Base-by-base conservation (phyloP, 306 rosid species). In the Sophora flavescens region DNA sequence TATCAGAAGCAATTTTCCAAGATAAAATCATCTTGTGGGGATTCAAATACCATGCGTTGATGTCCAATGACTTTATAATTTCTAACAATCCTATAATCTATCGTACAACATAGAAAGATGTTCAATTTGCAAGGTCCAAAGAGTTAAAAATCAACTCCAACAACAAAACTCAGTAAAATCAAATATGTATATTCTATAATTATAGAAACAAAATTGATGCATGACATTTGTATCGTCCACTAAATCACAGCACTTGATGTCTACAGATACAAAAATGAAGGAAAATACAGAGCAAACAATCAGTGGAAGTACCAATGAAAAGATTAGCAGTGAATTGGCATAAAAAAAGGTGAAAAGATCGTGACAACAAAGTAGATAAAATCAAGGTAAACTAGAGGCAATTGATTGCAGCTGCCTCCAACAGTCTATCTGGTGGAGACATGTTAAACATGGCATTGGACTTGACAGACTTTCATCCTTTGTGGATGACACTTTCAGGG, bases 361-460 rank as follows among this genome's bases (percentile, higher is more conserved):
- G 41, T 39, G 10, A 26, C 42, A 22, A 6, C 0, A 60, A 14
- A 11, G 72, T 42, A 61, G 57, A 48, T 15, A 33, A 65, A 41
- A 54, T 53, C 4, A 35, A 42, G 66, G 60, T 42, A 48, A 77
- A 10, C 36, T 41, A 32, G 54, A 16, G 41, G n/a, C 22, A 41
- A 76, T 15, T 38, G 54, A 64, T 54, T 54, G 74, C 12, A 18
- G 4, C 35, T 76, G 66, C 10, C 45, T 65, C 47, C 58, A 53
- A 65, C 14, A 26, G 45, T 76, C 53, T 39, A 33, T 76, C 65
- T 53, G 11, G 66, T 76, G 28, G 54, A 59, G 44, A 70, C 74
- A 42, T 17, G 42, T 10, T 71, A 42, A 53, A 70, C 41, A 2
- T 53, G 42, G 51, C 15, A 56, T 33, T 72, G 30, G 36, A 45